phyloP scores from a whole-genome alignment of 768 basidiomycete genomes.

The Psilocybe cyanescens region DNA sequence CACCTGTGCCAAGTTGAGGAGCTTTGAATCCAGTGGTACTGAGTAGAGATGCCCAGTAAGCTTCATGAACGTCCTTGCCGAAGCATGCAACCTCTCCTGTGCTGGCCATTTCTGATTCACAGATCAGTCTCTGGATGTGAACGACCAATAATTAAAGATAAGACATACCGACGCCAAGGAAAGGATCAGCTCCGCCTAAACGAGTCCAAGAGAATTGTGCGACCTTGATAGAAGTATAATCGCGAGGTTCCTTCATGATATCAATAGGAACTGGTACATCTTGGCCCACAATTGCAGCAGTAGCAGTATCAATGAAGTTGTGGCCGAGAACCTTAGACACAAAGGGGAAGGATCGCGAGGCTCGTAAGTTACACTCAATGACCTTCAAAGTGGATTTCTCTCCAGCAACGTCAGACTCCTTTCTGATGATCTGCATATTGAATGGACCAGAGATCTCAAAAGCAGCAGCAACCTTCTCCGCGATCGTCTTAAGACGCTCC shows the following conservation, averaged over 20 bases:
- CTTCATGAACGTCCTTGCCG: slow-evolving; percentile 91
- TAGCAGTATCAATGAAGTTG: slow-evolving; percentile 96
- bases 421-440: slow-evolving; percentile 99
- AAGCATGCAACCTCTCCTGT: slow-evolving; percentile 98
- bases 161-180: slow-evolving; percentile 87
- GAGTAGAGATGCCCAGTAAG: slow-evolving; percentile 93
- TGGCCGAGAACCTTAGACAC: slow-evolving; percentile 97
- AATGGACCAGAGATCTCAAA: slow-evolving; percentile 98
- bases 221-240: slow-evolving; percentile 96
- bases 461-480: slow-evolving; percentile 91
- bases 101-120: slow-evolving; percentile 86
- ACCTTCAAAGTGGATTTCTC: slow-evolving; percentile 84
- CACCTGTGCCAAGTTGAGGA: slow-evolving; percentile 82
- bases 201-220: slow-evolving; percentile 99
- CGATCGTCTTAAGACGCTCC: slow-evolving; percentile 88
- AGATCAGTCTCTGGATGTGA: slow-evolving; percentile 4
- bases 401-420: slow-evolving; percentile 53
- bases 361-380: slow-evolving; percentile 98
- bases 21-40: slow-evolving; percentile 96
- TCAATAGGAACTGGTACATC: slow-evolving; percentile 92
- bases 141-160: neutral
- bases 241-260: slow-evolving; percentile 85
- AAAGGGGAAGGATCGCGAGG: slow-evolving; percentile 98
- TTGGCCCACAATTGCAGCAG: slow-evolving; percentile 82
- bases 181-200: slow-evolving; percentile 93